Base-by-base conservation (phyloP, 106 monocot genomes). In the Iris macrosiphon region DNA sequence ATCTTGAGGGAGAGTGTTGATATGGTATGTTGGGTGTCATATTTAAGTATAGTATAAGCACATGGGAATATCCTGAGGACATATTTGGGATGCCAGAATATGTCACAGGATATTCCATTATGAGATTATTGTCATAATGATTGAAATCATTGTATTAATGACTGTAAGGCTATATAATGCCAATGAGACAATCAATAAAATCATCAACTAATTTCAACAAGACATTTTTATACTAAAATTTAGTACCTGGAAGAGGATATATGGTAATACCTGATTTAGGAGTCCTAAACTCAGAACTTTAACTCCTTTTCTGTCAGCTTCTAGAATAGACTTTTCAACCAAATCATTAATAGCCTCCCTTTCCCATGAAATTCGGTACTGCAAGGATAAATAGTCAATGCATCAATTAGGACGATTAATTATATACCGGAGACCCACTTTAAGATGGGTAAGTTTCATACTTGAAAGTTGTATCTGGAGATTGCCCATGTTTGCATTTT, bases 401-500 rank as follows among this genome's bases (percentile, higher is more conserved):
- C n/a, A n/a, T n/a, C n/a, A n/a, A n/a, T n/a, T n/a, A n/a, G n/a
- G n/a, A 57, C 7, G 15, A 9, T 41, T n/a, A n/a, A 50, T 39
- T 4, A 15, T 26, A 49, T 40, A 40, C 8, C 11, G 10, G 26
- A 40, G 51, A 17, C 18, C 31, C 23, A 8, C 12, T 31, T 12
- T 32, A 16, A 25, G 42, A 11, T n/a, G n/a, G 1, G 2, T 38
- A 24, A 10, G 13, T 31, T 51, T 49, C 74, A 53, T 58, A 88
- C 88, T 34, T 88, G 88, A 59, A 88, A 82, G 66, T 29, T 74
- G 42, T 68, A 82, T 83, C 82, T 79, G 2, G 88, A 75, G 45
- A 82, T 83, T 10, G 63, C 82, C 88, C 88, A 88, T 54, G 82
- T 79, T 51, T 82, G 82, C 71, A 88, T 82, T 41, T 72, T 75